Base-by-base conservation (phyloP, 2,329 filamentous ascomycete species). In the Alternaria viburni region DNA sequence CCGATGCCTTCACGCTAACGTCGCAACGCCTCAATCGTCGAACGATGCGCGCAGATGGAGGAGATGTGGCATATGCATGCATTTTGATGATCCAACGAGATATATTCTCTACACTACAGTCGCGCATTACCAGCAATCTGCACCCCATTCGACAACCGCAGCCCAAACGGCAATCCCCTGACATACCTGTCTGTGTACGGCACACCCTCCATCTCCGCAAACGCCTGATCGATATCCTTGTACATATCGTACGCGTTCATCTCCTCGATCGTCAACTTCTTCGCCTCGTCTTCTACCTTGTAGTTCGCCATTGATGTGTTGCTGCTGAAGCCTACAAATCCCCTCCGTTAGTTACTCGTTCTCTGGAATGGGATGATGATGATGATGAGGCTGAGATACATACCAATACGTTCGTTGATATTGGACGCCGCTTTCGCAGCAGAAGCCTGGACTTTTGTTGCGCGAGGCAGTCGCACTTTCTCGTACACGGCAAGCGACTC, bases 221-320 rank as follows among this genome's bases (percentile, higher is more conserved):
- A 59, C 9, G 57, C 64, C 12, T 69, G 45, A 2, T 70, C 68
- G 4, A 73, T 58, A 26, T 73, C 68, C 36, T 67, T 68, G 55
- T 71, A 70, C 70, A 72, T 71, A 15, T 51, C 49, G 3, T 51
- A 51, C 2, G 26, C 81, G 63, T 91, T 91, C 88, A 91, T 90
- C 75, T 91, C 89, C 66, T 90, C 88, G 54, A 91, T 90, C 0
- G 89, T 91, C 30, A 91, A 72, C 65, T 89, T 89, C 50, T 86
- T 83, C 67, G 82, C 85, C 69, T 88, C 84, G 55, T 90, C 85
- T 65, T 87, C 84, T 0, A 91, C 89, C 71, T 87, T 88, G 77
- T 91, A 91, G 0, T 83, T 84, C 0, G 83, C 75, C 13, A 80
- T 85, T 43, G 83, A 69, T 26, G 84, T 89, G 71, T 91, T 90